Evolutionary conservation across 2,329 filamentous ascomycete genomes (phyloP), one percentile per base, ranked within the genome.

Genomic region (Tricladium varicosporioides): DNA sequence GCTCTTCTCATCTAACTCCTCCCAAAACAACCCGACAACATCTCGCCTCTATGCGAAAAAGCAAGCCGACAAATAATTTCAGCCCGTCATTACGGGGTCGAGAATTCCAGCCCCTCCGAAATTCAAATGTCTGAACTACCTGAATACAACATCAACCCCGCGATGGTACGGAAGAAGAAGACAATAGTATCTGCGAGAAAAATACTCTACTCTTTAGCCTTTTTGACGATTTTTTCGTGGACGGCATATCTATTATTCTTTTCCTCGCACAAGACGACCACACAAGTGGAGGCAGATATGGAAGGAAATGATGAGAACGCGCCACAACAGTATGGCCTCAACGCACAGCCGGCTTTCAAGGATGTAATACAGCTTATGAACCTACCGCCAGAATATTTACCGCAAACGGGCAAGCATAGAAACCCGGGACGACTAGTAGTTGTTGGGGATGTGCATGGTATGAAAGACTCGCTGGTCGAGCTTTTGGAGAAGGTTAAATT

Each of bases 391-490:
- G 57, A 64, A 13, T 67, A 60, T 46, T 47, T 71, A 1, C 69
- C 69, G 1, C 51, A 68, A 27, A 69, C 64, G 1, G 68, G 68
- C 2, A 75, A 74, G 2, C 47, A 65, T 22, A 56, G 70, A 16
- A 74, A 76, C 40, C 66, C 75, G 18, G 83, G 81, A 53, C 79
- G 92, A 15, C 76, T 99, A 19, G 77, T 97, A 33, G 79, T 97
- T 59, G 79, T 97, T 33, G 93, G 94, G 54, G 94, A 99, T 74
- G 91, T 97, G 13, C 93, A 97, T 75, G 94, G 94, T 49, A 94
- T 94, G 77, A 84, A 84, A 64, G 71, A 81, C 11, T 82, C 91
- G 60, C 78, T 91, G 69, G 74, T 78, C 70, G 70, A 78, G 14
- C 78, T 97, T 11, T 80, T 97, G 22, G 70, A 80, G 5, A 86